These are phyloP conservation scores for Lactarius evosmus DNA, from an alignment of 768 basidiomycete species.

Conservation along the genomic window DNA sequence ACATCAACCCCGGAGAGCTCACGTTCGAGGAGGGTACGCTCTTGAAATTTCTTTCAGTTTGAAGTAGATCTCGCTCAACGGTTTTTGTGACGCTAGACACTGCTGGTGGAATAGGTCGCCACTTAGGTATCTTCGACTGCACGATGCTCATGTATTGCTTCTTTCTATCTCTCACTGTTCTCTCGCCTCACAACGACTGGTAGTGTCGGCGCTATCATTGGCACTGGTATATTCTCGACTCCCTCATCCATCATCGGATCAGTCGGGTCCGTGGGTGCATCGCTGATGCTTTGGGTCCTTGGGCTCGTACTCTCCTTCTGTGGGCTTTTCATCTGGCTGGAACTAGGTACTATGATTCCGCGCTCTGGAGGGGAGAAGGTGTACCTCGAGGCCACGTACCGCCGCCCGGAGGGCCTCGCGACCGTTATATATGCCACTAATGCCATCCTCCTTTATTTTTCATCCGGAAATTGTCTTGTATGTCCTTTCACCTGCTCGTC, in stretches of 20 bases:
- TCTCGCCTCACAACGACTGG: neutral
- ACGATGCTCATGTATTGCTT: constrained; percentile 47
- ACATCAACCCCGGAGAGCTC: constrained; percentile 42
- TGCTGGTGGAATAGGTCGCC: constrained; percentile 56
- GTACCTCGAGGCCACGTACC: constrained; percentile 56
- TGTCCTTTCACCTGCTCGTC: constrained; percentile 26
- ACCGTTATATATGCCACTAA: constrained; percentile 49
- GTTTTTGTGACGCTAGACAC: constrained; percentile 36
- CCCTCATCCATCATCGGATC: constrained; percentile 56
- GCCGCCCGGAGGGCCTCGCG: constrained; percentile 44
- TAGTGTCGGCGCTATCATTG: constrained; percentile 55
- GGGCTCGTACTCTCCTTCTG: constrained; percentile 58
- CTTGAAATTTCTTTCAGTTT: neutral
- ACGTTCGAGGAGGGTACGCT: constrained; percentile 49
- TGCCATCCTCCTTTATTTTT: constrained; percentile 45
- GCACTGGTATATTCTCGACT: constrained; percentile 64
- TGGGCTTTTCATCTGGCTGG: constrained; percentile 60
- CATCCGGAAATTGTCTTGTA: constrained; percentile 48
- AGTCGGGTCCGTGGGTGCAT: constrained; percentile 57
- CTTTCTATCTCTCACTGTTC: neutral
- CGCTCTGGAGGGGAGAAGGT: constrained; percentile 63
- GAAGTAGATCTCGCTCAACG: neutral
- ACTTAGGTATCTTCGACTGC: constrained; percentile 54
- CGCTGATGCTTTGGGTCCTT: constrained; percentile 61
- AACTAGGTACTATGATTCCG: constrained; percentile 62